Evolutionary conservation across 805 yeast species (phyloP).

Genomic region (Wickerhamomyces queroliae): DNA sequence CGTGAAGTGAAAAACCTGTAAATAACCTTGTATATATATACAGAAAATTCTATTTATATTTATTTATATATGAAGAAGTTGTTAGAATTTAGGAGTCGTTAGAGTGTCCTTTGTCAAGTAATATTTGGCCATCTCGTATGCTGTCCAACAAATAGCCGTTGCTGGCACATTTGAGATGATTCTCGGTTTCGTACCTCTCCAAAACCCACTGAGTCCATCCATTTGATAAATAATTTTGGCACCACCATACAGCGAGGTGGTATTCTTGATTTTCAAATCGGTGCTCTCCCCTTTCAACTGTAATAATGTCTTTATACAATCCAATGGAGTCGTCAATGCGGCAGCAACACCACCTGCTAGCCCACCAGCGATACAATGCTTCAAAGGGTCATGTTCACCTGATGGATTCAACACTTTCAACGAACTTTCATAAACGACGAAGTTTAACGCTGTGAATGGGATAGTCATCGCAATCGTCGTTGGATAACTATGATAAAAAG

Average conservation of each 20-base stretch:
- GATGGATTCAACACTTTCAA: constrained; percentile 73
- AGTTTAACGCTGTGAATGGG: constrained; percentile 92
- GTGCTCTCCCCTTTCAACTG: constrained; percentile 66
- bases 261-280: constrained; percentile 38
- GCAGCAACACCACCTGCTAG: constrained; percentile 94
- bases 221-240: constrained; percentile 54
- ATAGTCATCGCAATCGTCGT: constrained; percentile 90
- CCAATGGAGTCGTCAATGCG: constrained; percentile 90
- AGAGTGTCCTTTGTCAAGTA: constrained; percentile 18
- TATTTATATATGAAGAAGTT: neutral
- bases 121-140: constrained; percentile 91
- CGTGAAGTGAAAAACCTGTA: too few relatives aligned
- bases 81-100: neutral
- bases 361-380: constrained; percentile 90
- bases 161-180: constrained; percentile 89
- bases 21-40: too few relatives aligned
- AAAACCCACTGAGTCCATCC: constrained; percentile 62
- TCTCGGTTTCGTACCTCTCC: constrained; percentile 85
- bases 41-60: neutral
- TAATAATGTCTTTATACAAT: constrained; percentile 84
- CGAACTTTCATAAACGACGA: constrained; percentile 83
- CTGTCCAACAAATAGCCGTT: constrained; percentile 97
- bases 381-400: constrained; percentile 78
- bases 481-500: constrained; percentile 89
- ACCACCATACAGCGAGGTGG: constrained; percentile 68